Conservation (phyloP, 1,284 basidiomycete species). For the Agaricales sp. region DNA sequence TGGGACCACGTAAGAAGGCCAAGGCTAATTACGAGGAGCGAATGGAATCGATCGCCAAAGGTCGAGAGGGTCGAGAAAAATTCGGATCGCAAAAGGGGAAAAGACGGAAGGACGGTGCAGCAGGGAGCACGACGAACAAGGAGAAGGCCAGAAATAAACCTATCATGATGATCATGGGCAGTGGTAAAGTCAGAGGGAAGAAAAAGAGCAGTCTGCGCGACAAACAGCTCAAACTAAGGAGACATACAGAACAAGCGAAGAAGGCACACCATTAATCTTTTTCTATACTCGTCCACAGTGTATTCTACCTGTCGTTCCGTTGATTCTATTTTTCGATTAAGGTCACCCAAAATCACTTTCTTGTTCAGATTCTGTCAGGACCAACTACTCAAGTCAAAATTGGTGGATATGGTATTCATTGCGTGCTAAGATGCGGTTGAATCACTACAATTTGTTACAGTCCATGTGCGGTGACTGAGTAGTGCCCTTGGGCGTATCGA, state of each 20-base stretch:
- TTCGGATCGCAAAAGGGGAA: conserved; percentile 87
- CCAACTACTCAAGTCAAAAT: too few species aligned
- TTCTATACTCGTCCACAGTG: too few species aligned
- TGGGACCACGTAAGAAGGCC: conserved; percentile 89
- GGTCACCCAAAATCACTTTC: too few species aligned
- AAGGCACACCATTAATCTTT: conserved; percentile 32
- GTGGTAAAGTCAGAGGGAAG: conserved; percentile 69
- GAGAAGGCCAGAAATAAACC: conserved; percentile 90
- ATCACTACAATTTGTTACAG: too few species aligned
- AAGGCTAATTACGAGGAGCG: conserved; percentile 95
- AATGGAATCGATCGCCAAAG: conserved; percentile 85
- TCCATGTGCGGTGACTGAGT: too few species aligned
- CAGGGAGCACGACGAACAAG: conserved; percentile 79
- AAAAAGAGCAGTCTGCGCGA: conserved; percentile 83
- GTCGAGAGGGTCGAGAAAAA: conserved; percentile 93
- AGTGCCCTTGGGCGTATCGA: too few species aligned
- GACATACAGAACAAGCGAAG: conserved; percentile 64
- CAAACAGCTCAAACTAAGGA: conserved; percentile 71
- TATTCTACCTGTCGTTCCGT: too few species aligned
- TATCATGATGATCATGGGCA: conserved; percentile 85
- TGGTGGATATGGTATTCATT: too few species aligned
- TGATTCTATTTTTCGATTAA: too few species aligned
- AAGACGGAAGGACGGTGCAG: conserved; percentile 62
- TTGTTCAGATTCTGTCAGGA: too few species aligned
- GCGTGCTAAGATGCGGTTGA: too few species aligned